Conservation (phyloP, 345 rosid genomes). For the Ailanthus altissimus region DNA sequence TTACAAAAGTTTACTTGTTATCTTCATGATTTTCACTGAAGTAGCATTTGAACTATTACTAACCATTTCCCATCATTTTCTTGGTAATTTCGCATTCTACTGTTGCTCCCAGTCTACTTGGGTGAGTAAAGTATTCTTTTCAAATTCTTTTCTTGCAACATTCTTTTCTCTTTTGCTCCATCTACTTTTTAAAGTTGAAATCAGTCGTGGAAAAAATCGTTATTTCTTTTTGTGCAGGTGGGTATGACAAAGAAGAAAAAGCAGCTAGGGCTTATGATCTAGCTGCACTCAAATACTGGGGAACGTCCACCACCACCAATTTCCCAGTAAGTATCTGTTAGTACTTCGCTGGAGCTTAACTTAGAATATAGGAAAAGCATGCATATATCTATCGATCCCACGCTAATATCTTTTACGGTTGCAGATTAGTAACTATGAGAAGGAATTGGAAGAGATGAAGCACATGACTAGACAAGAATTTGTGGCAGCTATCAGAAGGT, state of each 20-base stretch:
- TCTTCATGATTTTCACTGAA: background rate
- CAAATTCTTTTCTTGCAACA: background rate
- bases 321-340: constrained; percentile 59
- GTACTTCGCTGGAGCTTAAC: background rate
- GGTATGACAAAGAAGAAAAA: constrained; percentile 99
- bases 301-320: constrained; percentile 93
- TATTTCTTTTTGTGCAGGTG: constrained; percentile 53
- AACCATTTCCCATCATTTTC: constrained; percentile 24
- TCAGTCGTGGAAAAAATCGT: background rate
- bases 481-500: constrained; percentile 97
- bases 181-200: background rate
- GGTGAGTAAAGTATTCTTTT: constrained; percentile 48
- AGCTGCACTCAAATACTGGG: constrained; percentile 98
- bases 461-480: constrained; percentile 98
- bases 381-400: background rate
- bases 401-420: background rate
- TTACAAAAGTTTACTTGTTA: background rate
- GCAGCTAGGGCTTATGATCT: constrained; percentile 98
- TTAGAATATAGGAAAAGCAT: too few relatives aligned
- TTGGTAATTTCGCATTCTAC: constrained; percentile 25
- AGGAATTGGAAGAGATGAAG: constrained; percentile 98
- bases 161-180: background rate
- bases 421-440: constrained; percentile 91
- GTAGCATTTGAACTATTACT: constrained; percentile 17
- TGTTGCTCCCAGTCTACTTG: constrained; percentile 62